Evolutionary conservation across 805 yeast genomes (phyloP).

Genomic region (Lipomyces sp.): DNA sequence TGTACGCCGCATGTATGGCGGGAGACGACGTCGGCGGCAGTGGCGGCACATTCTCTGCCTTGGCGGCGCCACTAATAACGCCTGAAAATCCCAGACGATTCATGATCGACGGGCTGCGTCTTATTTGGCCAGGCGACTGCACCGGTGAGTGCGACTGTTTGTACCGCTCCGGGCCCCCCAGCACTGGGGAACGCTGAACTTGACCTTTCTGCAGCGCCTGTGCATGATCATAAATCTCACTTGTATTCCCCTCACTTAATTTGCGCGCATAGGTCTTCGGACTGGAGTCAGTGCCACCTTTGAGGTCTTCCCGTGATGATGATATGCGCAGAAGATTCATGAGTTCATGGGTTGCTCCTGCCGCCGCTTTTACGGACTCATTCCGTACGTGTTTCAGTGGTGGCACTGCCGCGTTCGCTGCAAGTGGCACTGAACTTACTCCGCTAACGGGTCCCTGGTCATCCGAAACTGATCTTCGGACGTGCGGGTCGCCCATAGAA

Average conservation of each 20-base stretch:
- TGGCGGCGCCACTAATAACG: neutral
- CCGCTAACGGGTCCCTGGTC: neutral
- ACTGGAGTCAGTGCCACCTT: neutral
- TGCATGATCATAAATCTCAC: neutral
- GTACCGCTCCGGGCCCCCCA: neutral
- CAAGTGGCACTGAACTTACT: neutral
- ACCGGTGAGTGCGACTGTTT: neutral
- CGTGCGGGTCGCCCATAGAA: neutral
- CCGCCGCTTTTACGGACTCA: neutral
- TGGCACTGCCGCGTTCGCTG: neutral
- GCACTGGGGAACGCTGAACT: neutral
- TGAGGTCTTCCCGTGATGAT: neutral
- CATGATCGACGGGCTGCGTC: conserved; percentile 13
- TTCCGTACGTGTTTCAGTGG: neutral
- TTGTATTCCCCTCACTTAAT: neutral
- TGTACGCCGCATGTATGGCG: neutral
- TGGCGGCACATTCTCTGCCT: neutral
- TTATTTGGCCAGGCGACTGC: neutral
- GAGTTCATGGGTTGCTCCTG: conserved; percentile 2
- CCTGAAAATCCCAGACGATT: conserved; percentile 20
- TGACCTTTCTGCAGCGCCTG: neutral
- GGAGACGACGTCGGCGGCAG: neutral
- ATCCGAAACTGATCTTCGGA: neutral
- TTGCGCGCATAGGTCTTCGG: neutral
- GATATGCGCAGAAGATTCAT: neutral